Base-by-base conservation (phyloP, 306 rosid genomes). In the Fragaria vesca region DNA sequence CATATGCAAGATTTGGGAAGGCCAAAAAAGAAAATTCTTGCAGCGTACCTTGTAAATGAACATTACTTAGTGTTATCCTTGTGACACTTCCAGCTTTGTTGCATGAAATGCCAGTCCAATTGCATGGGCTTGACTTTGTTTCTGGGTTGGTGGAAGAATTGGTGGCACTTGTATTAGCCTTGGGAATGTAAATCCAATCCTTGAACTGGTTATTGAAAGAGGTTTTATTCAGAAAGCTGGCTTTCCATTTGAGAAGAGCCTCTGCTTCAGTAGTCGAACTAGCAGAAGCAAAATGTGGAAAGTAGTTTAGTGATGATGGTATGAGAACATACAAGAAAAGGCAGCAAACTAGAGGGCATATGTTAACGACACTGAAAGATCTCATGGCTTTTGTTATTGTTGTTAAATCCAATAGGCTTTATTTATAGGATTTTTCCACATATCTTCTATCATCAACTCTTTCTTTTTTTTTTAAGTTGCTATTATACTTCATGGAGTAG, bases 41-140 rank as follows among this genome's bases (percentile, higher is more conserved):
- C 40, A 36, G 40, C 6, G 40, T 36, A 36, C 40, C 40, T 36
- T 36, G 40, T 36, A 36, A 36, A 36, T 36, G 40, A 36, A 36
- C 5, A 36, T 36, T 36, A 6, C 40, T 21, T 79, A 20, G 71
- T 75, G 40, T 36, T 4, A 36, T 36, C 40, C 9, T 16, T n/a
- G 70, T 20, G 40, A 36, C 80, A 17, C 75, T 75, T 70, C 66
- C 72, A 0, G 48, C 65, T 2, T 54, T 12, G 30, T 79, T 71
- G n/a, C 75, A 83, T 11, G 62, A 70, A 74, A 83, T 51, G 50
- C 86, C 81, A 51, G 24, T 38, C 42, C 42, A 38, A 38, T 51
- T 83, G 74, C 78, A 78, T 32, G 72, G 75, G 32, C 12, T 47
- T 47, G 3, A 12, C 13, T 48, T 48, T 15, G 18, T 15, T 48